Percentiles rank a stretch among this genome's conserved stretches.
Conservation (phyloP, 768 basidiomycete genomes). For the Dendrothele bispora region DNA sequence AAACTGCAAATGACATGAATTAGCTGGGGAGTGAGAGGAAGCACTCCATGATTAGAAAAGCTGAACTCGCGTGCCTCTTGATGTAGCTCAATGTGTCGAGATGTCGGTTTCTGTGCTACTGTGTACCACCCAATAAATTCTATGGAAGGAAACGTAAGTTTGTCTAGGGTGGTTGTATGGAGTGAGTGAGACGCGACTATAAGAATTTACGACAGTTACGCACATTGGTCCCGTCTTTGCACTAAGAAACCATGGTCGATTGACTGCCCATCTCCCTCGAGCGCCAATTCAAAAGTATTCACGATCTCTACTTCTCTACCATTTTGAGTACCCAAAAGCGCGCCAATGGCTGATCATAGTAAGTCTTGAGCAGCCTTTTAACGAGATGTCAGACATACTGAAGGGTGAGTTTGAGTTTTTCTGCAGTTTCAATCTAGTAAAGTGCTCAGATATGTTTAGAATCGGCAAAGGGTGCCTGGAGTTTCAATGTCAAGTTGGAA, state of each 20-base stretch:
- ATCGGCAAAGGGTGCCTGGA: conserved; percentile 93
- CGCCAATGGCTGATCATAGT: conserved; percentile 67
- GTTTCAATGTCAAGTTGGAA: too few species aligned
- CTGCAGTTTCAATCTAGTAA: conserved; percentile 82
- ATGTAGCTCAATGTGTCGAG: conserved; percentile 80
- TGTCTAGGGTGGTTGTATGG: conserved; percentile 55
- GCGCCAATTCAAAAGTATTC: conserved; percentile 91
- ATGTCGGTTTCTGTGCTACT: conserved; percentile 70
- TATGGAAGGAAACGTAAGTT: conserved; percentile 96
- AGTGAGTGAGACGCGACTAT: conserved; percentile 1
- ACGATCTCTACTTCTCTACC: conserved; percentile 97
- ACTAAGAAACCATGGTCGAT: conserved; percentile 84
- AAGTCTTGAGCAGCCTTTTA: background rate
- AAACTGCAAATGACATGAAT: conserved; percentile 58
- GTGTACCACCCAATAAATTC: conserved; percentile 99
- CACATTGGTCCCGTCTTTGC: conserved; percentile 86
- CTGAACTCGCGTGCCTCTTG: conserved; percentile 59
- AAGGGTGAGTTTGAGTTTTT: conserved; percentile 60
- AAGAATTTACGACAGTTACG: conserved; percentile 8
- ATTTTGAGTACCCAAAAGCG: conserved; percentile 89
- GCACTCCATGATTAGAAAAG: conserved; percentile 1
- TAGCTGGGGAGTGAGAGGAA: background rate
- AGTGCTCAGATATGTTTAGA: conserved; percentile 94
- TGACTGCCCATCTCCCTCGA: conserved; percentile 51
- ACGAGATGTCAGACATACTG: conserved; percentile 44